phyloP scores from a whole-genome alignment of 1,284 basidiomycete species.

The Clitocybe nebularis region DNA sequence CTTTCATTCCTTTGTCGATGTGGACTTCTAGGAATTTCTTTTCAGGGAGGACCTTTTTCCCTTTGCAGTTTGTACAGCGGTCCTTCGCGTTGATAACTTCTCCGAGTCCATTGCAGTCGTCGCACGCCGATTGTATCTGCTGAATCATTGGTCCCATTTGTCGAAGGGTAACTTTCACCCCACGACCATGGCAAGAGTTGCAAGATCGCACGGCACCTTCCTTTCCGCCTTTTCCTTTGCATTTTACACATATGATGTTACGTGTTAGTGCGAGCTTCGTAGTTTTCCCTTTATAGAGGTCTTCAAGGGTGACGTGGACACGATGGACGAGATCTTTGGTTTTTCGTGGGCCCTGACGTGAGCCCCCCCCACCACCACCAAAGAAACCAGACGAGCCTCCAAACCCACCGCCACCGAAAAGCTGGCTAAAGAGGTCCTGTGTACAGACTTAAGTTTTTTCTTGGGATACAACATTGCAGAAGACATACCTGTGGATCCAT shows the following conservation, averaged over 20 bases:
- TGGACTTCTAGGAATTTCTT: slow-evolving; percentile 99
- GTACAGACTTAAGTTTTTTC: slow-evolving; percentile 8
- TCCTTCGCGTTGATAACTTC: slow-evolving; percentile 95
- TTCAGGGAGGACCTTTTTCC: slow-evolving; percentile 93
- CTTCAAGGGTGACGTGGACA: slow-evolving; percentile 93
- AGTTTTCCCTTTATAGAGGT: slow-evolving; percentile 98
- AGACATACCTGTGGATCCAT: slow-evolving; percentile 89
- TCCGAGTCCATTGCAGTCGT: slow-evolving; percentile 89
- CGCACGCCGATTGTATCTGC: slow-evolving; percentile 95
- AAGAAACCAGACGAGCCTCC: slow-evolving; percentile 50
- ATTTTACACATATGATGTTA: slow-evolving; percentile 91
- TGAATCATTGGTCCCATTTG: slow-evolving; percentile 99
- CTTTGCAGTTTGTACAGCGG: slow-evolving; percentile 90
- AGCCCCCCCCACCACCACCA: slow-evolving; percentile 52
- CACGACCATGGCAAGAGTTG: slow-evolving; percentile 81
- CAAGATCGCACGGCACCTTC: slow-evolving; percentile 91
- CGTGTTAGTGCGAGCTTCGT: slow-evolving; percentile 97
- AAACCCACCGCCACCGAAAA: slow-evolving; percentile 80
- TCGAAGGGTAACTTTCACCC: slow-evolving; percentile 87
- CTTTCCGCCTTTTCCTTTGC: slow-evolving; percentile 96
- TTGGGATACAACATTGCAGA: too few relatives aligned
- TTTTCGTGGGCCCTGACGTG: slow-evolving; percentile 84
- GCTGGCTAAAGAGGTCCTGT: slow-evolving; percentile 95
- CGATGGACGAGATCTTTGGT: slow-evolving; percentile 99
- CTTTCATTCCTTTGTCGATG: slow-evolving; percentile 99